Conservation (phyloP, 140 eudicot species). For the Anethum foeniculum region DNA sequence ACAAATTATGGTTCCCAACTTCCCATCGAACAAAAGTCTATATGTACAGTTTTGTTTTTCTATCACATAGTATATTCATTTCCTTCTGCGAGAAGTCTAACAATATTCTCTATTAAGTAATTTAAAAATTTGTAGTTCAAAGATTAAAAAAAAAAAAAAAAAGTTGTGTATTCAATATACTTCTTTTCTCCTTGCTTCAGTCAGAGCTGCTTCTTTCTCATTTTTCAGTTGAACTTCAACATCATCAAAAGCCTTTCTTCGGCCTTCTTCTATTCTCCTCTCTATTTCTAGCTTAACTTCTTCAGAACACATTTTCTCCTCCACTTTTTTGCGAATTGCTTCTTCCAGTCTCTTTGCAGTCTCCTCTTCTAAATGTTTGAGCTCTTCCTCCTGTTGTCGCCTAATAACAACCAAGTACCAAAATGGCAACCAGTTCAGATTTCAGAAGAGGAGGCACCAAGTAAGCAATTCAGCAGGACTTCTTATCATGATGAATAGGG, state of each 20-base stretch:
- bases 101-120: neutral
- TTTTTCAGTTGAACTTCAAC: conserved; percentile 69
- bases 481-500: too few species aligned
- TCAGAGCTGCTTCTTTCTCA: conserved; percentile 87
- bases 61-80: neutral
- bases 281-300: conserved; percentile 65
- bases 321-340: conserved; percentile 81
- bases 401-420: conserved; percentile 21
- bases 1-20: neutral
- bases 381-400: conserved; percentile 67
- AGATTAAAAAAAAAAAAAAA: neutral
- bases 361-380: conserved; percentile 79
- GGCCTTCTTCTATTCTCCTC: conserved; percentile 63
- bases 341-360: conserved; percentile 90
- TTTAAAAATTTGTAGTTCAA: neutral
- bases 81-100: neutral
- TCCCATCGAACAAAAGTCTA: neutral
- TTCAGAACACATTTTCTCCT: conserved; percentile 65
- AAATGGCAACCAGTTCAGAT: neutral
- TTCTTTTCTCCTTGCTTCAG: conserved; percentile 82
- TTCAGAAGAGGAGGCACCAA: neutral
- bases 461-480: too few species aligned
- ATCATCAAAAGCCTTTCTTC: conserved; percentile 65
- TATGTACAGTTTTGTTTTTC: neutral
- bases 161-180: conserved; percentile 16